Base-by-base conservation (phyloP, 305 asterid genomes). In the Fraxinus ornus region DNA sequence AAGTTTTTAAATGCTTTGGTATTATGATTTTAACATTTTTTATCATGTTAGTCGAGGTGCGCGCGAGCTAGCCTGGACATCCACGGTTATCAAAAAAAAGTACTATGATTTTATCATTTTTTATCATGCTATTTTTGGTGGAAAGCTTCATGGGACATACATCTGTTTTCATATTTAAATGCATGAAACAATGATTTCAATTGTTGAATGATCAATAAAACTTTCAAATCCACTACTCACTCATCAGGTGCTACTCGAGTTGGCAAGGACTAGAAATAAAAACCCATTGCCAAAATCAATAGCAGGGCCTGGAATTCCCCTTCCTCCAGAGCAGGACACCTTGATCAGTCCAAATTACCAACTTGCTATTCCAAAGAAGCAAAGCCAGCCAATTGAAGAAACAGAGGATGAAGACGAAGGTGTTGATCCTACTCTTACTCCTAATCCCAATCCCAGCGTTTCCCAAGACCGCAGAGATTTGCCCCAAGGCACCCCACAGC, bases 341-440 rank as follows among this genome's bases (percentile, higher is more conserved):
- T 77, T 94, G 90, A 95, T 95, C 90, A 84, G 87, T 88, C 98
- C 99, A 22, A 95, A 92, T 84, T 95, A 94, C 87, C 98, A 95
- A 80, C 94, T 92, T 44, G 96, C 97, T 30, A 87, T 95, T 28
- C 89, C 92, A 1, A 91, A 85, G 86, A 89, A 86, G 79, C 91
- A 80, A 36, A 87, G 66, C 83, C 92, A 88, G 74, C 88, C 85
- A 9, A 84, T 83, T 28, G 98, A 94, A 86, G 99, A 94, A 90
- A 90, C 91, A 2, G 98, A 95, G 82, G 99, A 93, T 5, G 95
- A 89, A 30, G 97, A 95, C 83, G 97, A 92, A 78, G 75, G 83
- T 49, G 81, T 81, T 5, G 91, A 86, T 68, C 80, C 93, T 55
- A 87, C 85, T 76, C 85, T 89, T 15, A 72, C 44, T 37, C 83